Evolutionary conservation across 73 alveolate species (phyloP), one percentile per base, ranked within the genome.

Genomic region (Paramecium octaurelia): DNA sequence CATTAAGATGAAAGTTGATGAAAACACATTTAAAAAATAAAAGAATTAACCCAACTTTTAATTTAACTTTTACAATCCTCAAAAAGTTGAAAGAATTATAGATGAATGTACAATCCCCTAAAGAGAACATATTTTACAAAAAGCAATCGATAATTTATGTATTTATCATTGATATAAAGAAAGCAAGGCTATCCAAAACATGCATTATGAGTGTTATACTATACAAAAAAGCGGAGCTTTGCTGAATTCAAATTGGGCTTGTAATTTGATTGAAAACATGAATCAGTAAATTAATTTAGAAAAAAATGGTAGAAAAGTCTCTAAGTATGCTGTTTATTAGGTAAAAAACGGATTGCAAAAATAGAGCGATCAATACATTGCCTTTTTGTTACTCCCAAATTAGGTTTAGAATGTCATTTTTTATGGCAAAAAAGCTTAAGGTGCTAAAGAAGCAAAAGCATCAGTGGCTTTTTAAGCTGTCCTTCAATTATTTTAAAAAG

Each of bases 1-100:
- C 20, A 92, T 87, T 50, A 88, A 88, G 27, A 92, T 54, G 69
- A 95, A 42, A 92, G 92, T 58, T 60, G 95, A 92, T 95, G 94
- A 38, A 83, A 89, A 92, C 42, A 6, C 16, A 40, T 3, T 36
- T 38, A 85, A 18, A 92, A 95, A 7, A 92, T 95, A 8, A 36
- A 95, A 48, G 9, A 1, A 9, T 48, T n/a, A 48, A 14, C 8
- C 27, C 20, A 48, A 68, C 69, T 86, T 27, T 23, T 92, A 18
- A 14, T 3, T 4, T 3, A 38, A 76, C 40, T 58, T 40, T 18
- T 9, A 10, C 3, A 40, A 18, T 24, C 70, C 12, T 21, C 14
- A 76, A 80, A 27, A 42, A 12, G 91, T 80, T 20, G 46, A 40
- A 80, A 31, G 44, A 73, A 40, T 73, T 16, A 73, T 73, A 14